Conservation (phyloP, 2,329 filamentous ascomycete species). For the Botryotinia convoluta region DNA sequence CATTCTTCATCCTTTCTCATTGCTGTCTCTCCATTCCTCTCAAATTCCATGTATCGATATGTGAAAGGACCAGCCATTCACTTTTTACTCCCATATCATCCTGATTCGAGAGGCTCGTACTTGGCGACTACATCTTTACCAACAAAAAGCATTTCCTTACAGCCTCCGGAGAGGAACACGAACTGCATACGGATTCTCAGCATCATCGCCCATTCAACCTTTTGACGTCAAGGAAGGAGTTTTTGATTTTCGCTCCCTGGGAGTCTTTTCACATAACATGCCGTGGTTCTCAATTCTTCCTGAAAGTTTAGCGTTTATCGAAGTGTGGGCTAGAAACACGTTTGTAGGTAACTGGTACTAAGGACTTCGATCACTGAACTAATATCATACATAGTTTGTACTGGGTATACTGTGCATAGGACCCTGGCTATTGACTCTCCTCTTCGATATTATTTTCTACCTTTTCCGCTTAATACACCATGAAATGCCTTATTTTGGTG, state of each 20-base stretch:
- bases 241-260: background rate
- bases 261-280: constrained; percentile 45
- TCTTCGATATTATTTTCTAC: constrained; percentile 64
- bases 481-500: constrained; percentile 58
- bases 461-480: constrained; percentile 56
- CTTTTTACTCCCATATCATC: background rate
- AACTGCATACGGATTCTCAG: background rate
- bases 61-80: background rate
- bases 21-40: constrained; percentile 1
- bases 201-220: no score
- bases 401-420: constrained; percentile 59
- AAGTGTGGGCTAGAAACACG: constrained; percentile 59
- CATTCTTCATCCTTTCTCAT: background rate
- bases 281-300: constrained; percentile 65
- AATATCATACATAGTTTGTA: constrained; percentile 49
- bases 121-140: background rate
- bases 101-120: constrained; percentile 4
- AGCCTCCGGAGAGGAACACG: background rate
- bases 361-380: constrained; percentile 18
- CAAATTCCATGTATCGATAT: constrained; percentile 5
- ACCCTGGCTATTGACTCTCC: constrained; percentile 59
- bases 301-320: constrained; percentile 52
- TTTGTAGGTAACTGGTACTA: constrained; percentile 42
- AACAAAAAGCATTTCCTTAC: constrained; percentile 5
- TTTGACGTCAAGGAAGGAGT: background rate